Evolutionary conservation across 2,329 filamentous ascomycete genomes (phyloP).

Genomic region (Aspergillus sp.): DNA sequence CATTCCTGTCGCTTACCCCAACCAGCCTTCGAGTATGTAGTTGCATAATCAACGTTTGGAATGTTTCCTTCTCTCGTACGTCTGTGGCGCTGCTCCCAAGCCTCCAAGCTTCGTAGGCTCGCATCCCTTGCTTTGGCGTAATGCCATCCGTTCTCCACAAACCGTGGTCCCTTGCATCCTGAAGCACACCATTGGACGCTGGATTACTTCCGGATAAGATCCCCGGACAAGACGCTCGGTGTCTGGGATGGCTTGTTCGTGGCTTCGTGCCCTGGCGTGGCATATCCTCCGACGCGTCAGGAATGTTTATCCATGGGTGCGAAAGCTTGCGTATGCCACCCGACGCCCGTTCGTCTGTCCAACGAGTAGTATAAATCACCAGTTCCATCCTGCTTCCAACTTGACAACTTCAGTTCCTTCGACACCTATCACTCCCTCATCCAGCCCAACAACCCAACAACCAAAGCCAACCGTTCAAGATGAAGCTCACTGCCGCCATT

Average conservation of each 20-base stretch:
- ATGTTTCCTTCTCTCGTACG: neutral
- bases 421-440: neutral
- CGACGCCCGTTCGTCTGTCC: neutral
- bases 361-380: conserved; percentile 10
- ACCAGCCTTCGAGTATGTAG: neutral
- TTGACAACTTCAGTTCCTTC: neutral
- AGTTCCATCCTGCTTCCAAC: neutral
- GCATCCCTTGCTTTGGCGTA: conserved; percentile 1
- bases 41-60: conserved; percentile 10
- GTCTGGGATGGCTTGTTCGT: neutral
- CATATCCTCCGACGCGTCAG: neutral
- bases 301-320: conserved; percentile 1
- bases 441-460: conserved; percentile 3
- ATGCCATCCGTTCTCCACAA: neutral
- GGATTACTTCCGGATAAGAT: neutral
- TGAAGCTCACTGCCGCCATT: conserved; percentile 26
- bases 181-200: neutral
- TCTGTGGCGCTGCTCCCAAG: neutral
- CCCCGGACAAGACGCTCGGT: neutral
- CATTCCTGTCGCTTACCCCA: conserved; percentile 29
- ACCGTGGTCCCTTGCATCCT: neutral
- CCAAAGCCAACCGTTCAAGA: conserved; percentile 1
- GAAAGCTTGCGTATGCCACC: neutral
- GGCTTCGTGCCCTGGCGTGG: neutral
- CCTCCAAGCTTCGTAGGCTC: neutral